Percentiles rank a stretch among this genome's conserved stretches.
These are phyloP conservation scores for Gossypium longicalyx DNA, from an alignment of 345 rosid genomes.

Conservation along the genomic window DNA sequence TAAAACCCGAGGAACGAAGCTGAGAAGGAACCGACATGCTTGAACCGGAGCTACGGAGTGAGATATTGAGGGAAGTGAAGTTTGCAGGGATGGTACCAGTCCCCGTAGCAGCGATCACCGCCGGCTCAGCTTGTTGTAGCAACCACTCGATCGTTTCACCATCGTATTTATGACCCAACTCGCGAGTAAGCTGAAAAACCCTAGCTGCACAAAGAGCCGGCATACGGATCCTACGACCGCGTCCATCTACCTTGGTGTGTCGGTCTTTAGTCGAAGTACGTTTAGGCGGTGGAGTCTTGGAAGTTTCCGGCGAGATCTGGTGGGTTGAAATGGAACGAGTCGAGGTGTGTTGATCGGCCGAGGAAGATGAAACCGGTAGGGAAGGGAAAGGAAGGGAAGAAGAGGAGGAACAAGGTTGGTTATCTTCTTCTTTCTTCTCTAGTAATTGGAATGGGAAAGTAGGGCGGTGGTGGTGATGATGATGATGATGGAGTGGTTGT, in stretches of 20 bases:
- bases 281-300: conserved; percentile 74
- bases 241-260: conserved; percentile 93
- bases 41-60: conserved; percentile 88
- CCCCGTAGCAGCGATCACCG: conserved; percentile 96
- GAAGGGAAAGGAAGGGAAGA: conserved; percentile 69
- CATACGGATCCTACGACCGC: conserved; percentile 96
- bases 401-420: conserved; percentile 55
- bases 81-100: conserved; percentile 97
- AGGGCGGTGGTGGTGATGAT: conserved; percentile 44
- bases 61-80: conserved; percentile 88
- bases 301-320: conserved; percentile 29
- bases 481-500: conserved; percentile 13
- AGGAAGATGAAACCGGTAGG: conserved; percentile 40
- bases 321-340: conserved; percentile 33
- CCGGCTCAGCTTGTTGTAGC: conserved; percentile 96
- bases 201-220: conserved; percentile 99
- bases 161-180: conserved; percentile 90
- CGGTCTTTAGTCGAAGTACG: conserved; percentile 90
- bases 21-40: conserved; percentile 86
- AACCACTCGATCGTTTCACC: conserved; percentile 98
- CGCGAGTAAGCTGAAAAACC: conserved; percentile 90
- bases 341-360: conserved; percentile 36
- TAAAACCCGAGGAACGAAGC: conserved; percentile 52
- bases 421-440: conserved; percentile 76
- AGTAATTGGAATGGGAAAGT: conserved; percentile 85